phyloP scores from a whole-genome alignment of 345 rosid genomes.

The Arabis alpina region DNA sequence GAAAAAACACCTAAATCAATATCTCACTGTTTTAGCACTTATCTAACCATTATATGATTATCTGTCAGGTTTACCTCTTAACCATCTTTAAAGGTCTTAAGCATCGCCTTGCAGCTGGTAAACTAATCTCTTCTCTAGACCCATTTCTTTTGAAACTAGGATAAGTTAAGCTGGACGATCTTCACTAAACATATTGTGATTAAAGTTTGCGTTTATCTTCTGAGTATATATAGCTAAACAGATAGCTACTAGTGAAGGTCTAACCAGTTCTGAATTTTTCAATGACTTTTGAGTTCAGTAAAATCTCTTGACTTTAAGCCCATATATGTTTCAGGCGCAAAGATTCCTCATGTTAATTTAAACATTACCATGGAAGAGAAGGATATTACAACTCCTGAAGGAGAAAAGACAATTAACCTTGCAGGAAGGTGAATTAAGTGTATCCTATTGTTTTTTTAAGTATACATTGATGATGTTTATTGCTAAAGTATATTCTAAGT shows the following conservation, averaged over 20 bases:
- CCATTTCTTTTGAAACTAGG: constrained; percentile 6
- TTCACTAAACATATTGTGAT: constrained; percentile 7
- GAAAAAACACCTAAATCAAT: not conserved
- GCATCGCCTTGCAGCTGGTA: constrained; percentile 97
- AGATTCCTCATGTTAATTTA: constrained; percentile 70
- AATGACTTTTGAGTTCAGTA: constrained; percentile 3
- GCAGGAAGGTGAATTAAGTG: constrained; percentile 62
- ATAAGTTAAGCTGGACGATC: not conserved
- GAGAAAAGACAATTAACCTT: constrained; percentile 67
- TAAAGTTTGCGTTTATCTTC: not conserved
- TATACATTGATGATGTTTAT: not conserved
- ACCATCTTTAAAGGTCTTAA: constrained; percentile 84
- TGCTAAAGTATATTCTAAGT: not conserved
- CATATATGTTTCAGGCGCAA: constrained; percentile 61
- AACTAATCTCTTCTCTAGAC: constrained; percentile 1
- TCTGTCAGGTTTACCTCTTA: constrained; percentile 78
- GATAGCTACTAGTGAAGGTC: too few relatives aligned
- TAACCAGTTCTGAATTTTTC: not conserved
- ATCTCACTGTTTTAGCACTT: not conserved
- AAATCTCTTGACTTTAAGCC: constrained; percentile 18
- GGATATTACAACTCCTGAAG: constrained; percentile 50
- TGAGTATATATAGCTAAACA: too few relatives aligned
- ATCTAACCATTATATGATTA: constrained; percentile 28
- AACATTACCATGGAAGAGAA: constrained; percentile 64
- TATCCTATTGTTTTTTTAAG: not conserved